Evolutionary conservation across 1,284 basidiomycete species (phyloP), one percentile per base, ranked within the genome.

Genomic region (Somion occarium): DNA sequence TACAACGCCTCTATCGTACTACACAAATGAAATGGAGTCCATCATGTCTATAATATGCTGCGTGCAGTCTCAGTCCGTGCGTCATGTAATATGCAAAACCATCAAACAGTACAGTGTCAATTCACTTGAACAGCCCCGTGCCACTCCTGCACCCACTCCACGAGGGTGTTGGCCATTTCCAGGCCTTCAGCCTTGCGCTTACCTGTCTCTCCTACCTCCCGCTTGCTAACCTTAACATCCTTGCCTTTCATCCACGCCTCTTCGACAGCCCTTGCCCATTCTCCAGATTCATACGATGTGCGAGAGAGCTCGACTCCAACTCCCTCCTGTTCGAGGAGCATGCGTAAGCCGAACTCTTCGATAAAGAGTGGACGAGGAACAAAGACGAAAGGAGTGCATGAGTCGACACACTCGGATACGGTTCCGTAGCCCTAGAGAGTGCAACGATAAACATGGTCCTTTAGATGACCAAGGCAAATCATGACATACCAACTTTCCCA

Each of bases 281-380:
- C 76, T 3, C 87, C 87, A 19, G 68, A 72, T 64, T 90, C 87
- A 59, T 88, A 90, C 15, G 72, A 68, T 20, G 73, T 69, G 13
- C 83, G 74, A 15, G 76, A 70, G 38, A 90, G 74, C 64, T 88
- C 84, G 12, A 87, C 70, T 12, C 84, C 84, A 5, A 81, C 77
- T 9, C 84, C 84, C 50, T 80, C 76, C 39, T 69, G 68, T 38
- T 78, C 70, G 30, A 91, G 78, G 22, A 85, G 69, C 11, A 83
- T 68, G 2, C 80, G 78, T 34, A 91, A 69, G 2, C 88, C 88
- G 59, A 86, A 82, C 61, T 91, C 88, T 62, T 90, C 88, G 44
- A 90, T 79, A 58, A 91, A 90, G 26, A 90, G 70, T 1, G 87
- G 87, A 2, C 88, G 74, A 2, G 87, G 82, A 9, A 90, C 82